These are phyloP conservation scores for Fagus crenata DNA, from an alignment of 306 rosid genomes.

Conservation along the genomic window DNA sequence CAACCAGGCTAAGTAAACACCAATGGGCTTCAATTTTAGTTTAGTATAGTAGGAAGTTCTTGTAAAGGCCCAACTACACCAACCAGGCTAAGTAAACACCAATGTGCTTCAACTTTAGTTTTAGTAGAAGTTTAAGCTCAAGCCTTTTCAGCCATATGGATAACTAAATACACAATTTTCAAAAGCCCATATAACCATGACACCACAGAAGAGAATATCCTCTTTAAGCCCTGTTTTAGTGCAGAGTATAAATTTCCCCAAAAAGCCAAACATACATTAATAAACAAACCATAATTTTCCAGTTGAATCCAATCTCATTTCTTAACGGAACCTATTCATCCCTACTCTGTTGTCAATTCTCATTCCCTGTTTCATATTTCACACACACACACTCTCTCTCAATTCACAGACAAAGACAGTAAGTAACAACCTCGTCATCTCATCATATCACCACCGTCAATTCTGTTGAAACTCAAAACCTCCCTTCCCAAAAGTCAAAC, in stretches of 20 bases:
- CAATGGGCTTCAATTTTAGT: too few species aligned
- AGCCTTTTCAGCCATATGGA: too few species aligned
- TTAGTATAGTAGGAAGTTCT: too few species aligned
- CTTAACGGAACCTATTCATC: background rate
- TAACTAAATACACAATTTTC: too few species aligned
- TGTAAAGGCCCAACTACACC: too few species aligned
- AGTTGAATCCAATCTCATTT: background rate
- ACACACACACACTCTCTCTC: background rate
- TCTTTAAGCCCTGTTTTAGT: background rate
- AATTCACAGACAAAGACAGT: background rate
- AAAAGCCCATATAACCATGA: too few species aligned
- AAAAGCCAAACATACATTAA: background rate
- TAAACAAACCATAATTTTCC: background rate
- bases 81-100: too few species aligned
- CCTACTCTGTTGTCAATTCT: too few species aligned
- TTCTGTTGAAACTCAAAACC: conserved; percentile 33
- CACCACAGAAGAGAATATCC: background rate
- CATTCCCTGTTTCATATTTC: background rate
- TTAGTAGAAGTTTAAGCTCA: too few species aligned
- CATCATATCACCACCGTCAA: conserved; percentile 32
- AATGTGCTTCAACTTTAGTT: too few species aligned
- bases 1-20: too few species aligned
- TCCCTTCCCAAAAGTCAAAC: conserved; percentile 16
- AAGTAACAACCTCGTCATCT: background rate
- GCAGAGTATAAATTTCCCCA: too few species aligned